Evolutionary conservation across 441 rosid species (phyloP), one percentile per base, ranked within the genome.

Genomic region (Pelargonium citronellum): DNA sequence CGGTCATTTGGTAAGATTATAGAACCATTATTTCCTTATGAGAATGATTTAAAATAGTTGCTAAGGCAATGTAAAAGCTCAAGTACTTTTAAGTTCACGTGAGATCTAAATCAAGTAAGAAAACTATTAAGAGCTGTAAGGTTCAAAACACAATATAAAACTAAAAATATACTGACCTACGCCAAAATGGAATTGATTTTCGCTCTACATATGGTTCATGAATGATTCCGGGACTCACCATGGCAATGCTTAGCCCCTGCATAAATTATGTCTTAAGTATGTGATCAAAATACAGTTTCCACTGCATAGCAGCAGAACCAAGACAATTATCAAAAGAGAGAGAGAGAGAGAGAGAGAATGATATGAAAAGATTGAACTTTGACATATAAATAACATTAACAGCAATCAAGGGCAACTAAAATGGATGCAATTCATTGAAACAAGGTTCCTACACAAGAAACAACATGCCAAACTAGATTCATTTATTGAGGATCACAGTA

Each of bases 171-270:
- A 76, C 81, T 73, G 78, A 93, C 97, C 97, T 91, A 76, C 64
- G 70, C 97, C 93, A 94, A 71, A 87, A 83, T 13, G 97, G 70
- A 71, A 94, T 85, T 44, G 77, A 78, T 77, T 87, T 91, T 19
- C 83, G 86, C 53, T 84, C 81, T 70, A 82, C 78, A 79, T 90
- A 94, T 63, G 96, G 95, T 74, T 91, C 97, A 79, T 85, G 87
- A 34, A 94, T 85, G 80, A 91, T 80, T 69, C 97, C 98, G 64
- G 97, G 96, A 79, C 96, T 94, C 5, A 84, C 83, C 80, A 90
- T 77, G 5, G 90, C 71, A 27, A 91, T 81, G 75, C 84, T 79
- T 75, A 88, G 82, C 44, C 89, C 91, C 96, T 94, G 86, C 81
- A 85, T 60, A 34, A 67, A 49, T 55, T 58, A 79, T 53, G 5